A percentile compares a stretch with the other conserved stretches of the same genome.
phyloP scores from a whole-genome alignment of 805 yeast genomes.

The Debaryomyces prosopidis region DNA sequence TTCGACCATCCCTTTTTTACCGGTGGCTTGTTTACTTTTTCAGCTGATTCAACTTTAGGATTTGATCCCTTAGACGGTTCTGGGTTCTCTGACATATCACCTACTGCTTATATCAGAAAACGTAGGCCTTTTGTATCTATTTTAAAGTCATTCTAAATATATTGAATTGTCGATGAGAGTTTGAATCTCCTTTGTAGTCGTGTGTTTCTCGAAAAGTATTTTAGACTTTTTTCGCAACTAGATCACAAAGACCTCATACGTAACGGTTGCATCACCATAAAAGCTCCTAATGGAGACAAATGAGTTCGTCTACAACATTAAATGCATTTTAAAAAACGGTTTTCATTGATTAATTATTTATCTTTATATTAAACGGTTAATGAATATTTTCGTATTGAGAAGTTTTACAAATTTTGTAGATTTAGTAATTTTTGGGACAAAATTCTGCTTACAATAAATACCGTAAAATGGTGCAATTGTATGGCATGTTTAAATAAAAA shows the following conservation, averaged over 20 bases:
- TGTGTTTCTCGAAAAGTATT: neutral
- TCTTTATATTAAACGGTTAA: too few species aligned
- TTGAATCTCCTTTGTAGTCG: neutral
- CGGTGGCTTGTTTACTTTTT: slow-evolving; percentile 4
- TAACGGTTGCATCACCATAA: too few species aligned
- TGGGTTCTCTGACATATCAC: neutral
- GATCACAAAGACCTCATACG: neutral
- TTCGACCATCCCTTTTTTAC: slow-evolving; percentile 54
- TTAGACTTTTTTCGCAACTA: neutral
- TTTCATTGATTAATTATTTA: too few species aligned
- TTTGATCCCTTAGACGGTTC: neutral
- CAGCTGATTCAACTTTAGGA: neutral
- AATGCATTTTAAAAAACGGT: too few species aligned
- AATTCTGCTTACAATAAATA: too few species aligned
- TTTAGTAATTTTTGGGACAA: too few species aligned
- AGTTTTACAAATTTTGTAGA: too few species aligned
- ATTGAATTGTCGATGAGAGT: neutral
- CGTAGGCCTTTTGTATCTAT: neutral
- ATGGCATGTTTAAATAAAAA: too few species aligned
- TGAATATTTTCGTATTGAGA: too few species aligned
- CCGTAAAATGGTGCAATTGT: too few species aligned
- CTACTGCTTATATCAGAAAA: neutral
- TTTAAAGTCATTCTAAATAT: neutral
- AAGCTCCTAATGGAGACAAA: too few species aligned
- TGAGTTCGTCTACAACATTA: too few species aligned